Conservation (phyloP, 306 rosid genomes). For the Ormosia emarginata region DNA sequence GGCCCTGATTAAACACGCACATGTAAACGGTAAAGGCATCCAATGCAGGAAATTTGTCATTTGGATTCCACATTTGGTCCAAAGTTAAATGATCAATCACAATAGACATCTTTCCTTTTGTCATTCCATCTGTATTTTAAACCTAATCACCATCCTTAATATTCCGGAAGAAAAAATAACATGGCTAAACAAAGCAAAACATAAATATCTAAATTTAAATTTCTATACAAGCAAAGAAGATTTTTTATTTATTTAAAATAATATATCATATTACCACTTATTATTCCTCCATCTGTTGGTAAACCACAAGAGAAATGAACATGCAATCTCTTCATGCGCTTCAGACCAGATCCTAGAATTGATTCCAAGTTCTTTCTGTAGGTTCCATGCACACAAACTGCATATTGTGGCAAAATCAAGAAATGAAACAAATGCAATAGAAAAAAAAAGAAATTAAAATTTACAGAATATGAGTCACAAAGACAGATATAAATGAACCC, state of each 20-base stretch:
- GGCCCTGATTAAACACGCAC: neutral
- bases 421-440: slow-evolving; percentile 2
- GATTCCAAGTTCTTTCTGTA: slow-evolving; percentile 72
- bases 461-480: neutral
- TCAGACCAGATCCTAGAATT: slow-evolving; percentile 75
- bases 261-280: slow-evolving; percentile 63
- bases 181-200: neutral
- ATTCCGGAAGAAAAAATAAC: neutral
- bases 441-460: neutral
- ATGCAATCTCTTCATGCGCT: slow-evolving; percentile 87
- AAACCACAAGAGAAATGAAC: slow-evolving; percentile 88
- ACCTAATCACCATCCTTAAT: neutral
- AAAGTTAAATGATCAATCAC: neutral
- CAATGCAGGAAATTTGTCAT: neutral
- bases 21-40: neutral
- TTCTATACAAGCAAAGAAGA: neutral
- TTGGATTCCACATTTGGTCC: neutral
- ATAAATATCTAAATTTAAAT: neutral
- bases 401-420: slow-evolving; percentile 22
- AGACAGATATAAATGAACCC: neutral
- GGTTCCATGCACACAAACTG: slow-evolving; percentile 95
- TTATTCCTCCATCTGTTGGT: slow-evolving; percentile 88
- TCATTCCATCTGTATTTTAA: neutral
- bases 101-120: neutral
- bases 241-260: neutral